Conservation (phyloP, 2,329 filamentous ascomycete genomes). For the Talaromyces sp. region DNA sequence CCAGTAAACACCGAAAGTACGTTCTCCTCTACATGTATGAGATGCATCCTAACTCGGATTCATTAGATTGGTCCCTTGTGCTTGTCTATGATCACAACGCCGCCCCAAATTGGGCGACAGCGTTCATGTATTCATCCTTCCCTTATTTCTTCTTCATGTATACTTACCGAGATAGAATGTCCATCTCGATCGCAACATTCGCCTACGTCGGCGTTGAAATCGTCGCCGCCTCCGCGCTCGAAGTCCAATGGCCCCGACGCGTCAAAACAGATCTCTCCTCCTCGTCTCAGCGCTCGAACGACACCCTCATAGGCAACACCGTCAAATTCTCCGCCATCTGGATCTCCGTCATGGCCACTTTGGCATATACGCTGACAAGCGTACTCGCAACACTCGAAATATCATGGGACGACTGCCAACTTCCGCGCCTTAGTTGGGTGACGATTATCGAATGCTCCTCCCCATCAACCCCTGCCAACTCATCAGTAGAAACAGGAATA, state of each 20-base stretch:
- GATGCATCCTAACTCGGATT: constrained; percentile 4
- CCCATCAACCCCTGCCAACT: background rate
- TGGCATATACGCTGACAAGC: constrained; percentile 28
- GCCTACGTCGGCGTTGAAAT: constrained; percentile 35
- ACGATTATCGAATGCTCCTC: background rate
- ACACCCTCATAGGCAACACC: constrained; percentile 19
- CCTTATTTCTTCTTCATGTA: too few relatives aligned
- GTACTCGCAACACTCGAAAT: constrained; percentile 29
- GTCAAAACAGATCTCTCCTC: constrained; percentile 4
- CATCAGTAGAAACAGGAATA: background rate
- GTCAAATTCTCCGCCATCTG: constrained; percentile 30
- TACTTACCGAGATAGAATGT: constrained; percentile 22
- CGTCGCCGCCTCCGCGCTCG: constrained; percentile 33
- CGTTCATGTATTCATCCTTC: constrained; percentile 24
- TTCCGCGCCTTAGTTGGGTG: constrained; percentile 24
- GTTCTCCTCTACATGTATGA: background rate
- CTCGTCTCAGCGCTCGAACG: constrained; percentile 1
- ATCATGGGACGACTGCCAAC: constrained; percentile 22
- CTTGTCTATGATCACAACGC: constrained; percentile 24
- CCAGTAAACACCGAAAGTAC: constrained; percentile 7
- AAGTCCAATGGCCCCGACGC: constrained; percentile 26
- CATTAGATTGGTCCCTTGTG: constrained; percentile 18
- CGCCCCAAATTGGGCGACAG: constrained; percentile 25
- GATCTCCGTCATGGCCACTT: constrained; percentile 28
- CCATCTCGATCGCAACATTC: constrained; percentile 31